phyloP scores from a whole-genome alignment of 352 stramenopile species.

The Thalassiosira gravida region DNA sequence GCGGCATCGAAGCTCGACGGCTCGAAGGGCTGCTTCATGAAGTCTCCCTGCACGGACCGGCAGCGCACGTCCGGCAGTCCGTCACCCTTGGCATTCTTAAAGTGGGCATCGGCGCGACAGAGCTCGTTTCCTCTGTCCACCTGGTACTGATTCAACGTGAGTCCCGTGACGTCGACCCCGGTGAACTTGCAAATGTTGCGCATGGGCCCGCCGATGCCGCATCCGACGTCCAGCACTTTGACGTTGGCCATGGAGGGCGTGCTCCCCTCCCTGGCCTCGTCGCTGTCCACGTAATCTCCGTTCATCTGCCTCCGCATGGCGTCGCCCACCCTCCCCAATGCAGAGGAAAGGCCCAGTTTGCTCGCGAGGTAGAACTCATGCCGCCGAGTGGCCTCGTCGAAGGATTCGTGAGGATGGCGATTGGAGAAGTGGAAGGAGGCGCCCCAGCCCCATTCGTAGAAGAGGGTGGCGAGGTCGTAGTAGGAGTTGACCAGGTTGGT shows the following conservation, averaged over 20 bases:
- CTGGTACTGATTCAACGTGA: conserved; percentile 89
- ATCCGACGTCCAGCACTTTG: conserved; percentile 86
- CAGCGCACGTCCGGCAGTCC: conserved; percentile 28
- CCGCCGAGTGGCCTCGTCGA: conserved; percentile 82
- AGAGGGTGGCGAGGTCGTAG: conserved; percentile 88
- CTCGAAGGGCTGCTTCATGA: conserved; percentile 89
- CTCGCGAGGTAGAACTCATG: conserved; percentile 88
- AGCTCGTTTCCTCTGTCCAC: conserved; percentile 86
- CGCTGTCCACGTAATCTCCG: neutral
- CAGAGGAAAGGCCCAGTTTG: conserved; percentile 64
- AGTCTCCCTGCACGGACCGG: conserved; percentile 86
- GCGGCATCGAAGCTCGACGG: conserved; percentile 86
- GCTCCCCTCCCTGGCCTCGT: neutral
- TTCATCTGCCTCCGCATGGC: neutral
- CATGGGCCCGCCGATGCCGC: conserved; percentile 88
- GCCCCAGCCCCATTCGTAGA: conserved; percentile 90
- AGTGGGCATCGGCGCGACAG: conserved; percentile 63
- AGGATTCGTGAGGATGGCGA: conserved; percentile 79
- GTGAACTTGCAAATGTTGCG: conserved; percentile 89
- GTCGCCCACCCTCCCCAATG: neutral
- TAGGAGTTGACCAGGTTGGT: conserved; percentile 82
- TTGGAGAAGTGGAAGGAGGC: conserved; percentile 88
- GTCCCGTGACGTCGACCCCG: conserved; percentile 81
- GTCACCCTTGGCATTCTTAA: conserved; percentile 33
- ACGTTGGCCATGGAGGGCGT: conserved; percentile 32